These are phyloP conservation scores for Blastobotrys niveus DNA, from an alignment of 1,139 yeast genomes.

Conservation along the genomic window DNA sequence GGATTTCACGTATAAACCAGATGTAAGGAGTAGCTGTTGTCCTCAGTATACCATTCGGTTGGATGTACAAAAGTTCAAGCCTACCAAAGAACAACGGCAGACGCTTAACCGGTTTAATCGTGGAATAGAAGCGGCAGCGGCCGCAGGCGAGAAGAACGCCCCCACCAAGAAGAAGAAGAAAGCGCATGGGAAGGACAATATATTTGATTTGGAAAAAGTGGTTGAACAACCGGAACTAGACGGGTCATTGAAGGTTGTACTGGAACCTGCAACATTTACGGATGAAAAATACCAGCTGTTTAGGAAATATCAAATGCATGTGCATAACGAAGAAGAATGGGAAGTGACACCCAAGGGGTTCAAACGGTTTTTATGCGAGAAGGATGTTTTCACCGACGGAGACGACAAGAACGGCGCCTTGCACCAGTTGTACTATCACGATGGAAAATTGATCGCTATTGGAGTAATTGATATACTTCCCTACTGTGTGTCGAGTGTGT, in stretches of 20 bases:
- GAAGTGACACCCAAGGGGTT: slow-evolving; percentile 48
- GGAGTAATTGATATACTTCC: slow-evolving; percentile 78
- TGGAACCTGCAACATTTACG: slow-evolving; percentile 51
- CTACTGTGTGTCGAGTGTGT: slow-evolving; percentile 72
- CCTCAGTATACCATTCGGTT: slow-evolving; percentile 78
- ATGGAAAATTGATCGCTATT: slow-evolving; percentile 62
- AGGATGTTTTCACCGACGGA: slow-evolving; percentile 46
- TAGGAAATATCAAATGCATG: slow-evolving; percentile 58
- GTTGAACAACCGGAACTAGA: slow-evolving; percentile 21
- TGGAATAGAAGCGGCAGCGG: slow-evolving; percentile 13
- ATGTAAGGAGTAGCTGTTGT: slow-evolving; percentile 69
- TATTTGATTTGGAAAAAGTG: slow-evolving; percentile 32
- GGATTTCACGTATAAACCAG: slow-evolving; percentile 63
- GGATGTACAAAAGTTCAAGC: slow-evolving; percentile 39
- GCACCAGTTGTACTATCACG: slow-evolving; percentile 73
- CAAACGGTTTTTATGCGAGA: slow-evolving; percentile 58
- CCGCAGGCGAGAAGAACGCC: slow-evolving; percentile 17
- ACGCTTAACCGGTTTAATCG: slow-evolving; percentile 54
- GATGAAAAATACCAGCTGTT: slow-evolving; percentile 61
- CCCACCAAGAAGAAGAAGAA: slow-evolving; percentile 20
- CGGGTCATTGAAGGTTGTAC: slow-evolving; percentile 41
- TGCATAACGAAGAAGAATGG: slow-evolving; percentile 58
- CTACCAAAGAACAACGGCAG: slow-evolving; percentile 63
- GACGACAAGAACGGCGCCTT: slow-evolving; percentile 39
- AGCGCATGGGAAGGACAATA: slow-evolving; percentile 18